Percentiles rank a stretch among this genome's conserved stretches.
These are phyloP conservation scores for Eragrostis tef DNA, from an alignment of 202 grass and related monocot genomes.

Conservation along the genomic window DNA sequence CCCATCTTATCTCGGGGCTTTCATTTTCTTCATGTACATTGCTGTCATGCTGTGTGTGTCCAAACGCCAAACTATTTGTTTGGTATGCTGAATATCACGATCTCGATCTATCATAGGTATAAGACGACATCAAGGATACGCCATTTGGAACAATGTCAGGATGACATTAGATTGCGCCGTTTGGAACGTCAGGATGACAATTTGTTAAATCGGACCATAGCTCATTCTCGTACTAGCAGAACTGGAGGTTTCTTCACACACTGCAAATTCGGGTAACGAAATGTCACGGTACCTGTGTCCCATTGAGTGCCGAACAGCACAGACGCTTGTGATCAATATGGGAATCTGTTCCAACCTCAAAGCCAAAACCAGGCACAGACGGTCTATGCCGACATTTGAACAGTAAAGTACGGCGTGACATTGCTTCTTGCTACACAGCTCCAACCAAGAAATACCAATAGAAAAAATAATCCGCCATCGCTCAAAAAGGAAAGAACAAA, in stretches of 20 bases:
- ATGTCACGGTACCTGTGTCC: not conserved
- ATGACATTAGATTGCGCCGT: too few species aligned
- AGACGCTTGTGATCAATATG: not conserved
- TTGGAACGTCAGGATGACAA: too few species aligned
- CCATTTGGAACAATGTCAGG: too few species aligned
- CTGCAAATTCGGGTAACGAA: not conserved
- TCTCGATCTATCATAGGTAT: too few species aligned
- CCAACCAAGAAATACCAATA: not conserved
- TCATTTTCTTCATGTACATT: too few species aligned
- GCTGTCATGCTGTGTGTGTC: too few species aligned
- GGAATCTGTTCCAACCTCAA: not conserved
- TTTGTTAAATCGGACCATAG: too few species aligned
- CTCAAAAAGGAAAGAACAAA: not conserved
- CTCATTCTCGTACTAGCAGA: too few species aligned
- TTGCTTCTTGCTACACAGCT: not conserved
- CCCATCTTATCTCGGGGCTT: not conserved
- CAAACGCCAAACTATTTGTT: too few species aligned
- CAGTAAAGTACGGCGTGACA: not conserved
- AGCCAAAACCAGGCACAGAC: not conserved
- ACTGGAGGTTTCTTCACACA: too few species aligned
- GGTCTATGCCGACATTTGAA: not conserved
- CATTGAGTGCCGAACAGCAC: not conserved
- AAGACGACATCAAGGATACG: too few species aligned
- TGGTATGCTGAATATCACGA: too few species aligned
- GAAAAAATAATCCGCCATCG: not conserved